Conservation (phyloP, 352 stramenopile genomes). For the Phytophthora pluvialis region DNA sequence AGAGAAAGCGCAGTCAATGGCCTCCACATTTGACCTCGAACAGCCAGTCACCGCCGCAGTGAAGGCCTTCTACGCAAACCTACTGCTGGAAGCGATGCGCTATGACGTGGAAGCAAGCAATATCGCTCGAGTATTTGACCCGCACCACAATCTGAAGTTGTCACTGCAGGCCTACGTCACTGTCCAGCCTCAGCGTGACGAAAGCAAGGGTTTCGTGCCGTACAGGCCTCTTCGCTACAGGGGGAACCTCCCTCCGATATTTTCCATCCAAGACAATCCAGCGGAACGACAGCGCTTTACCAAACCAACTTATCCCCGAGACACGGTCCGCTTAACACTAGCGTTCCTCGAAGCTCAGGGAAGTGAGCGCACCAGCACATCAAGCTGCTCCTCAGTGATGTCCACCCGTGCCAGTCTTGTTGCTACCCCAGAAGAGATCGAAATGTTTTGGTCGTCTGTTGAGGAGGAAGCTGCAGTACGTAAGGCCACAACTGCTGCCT, state of each 20-base stretch:
- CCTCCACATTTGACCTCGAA: conserved; percentile 57
- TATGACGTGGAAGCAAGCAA: conserved; percentile 56
- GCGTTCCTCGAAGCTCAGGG: conserved; percentile 23
- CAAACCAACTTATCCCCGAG: conserved; percentile 22
- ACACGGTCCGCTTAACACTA: conserved; percentile 19
- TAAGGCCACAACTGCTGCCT: conserved; percentile 27
- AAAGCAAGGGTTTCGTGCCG: conserved; percentile 35
- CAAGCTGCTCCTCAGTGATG: conserved; percentile 28
- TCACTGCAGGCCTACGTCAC: conserved; percentile 40
- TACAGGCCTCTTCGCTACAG: conserved; percentile 43
- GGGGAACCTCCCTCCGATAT: conserved; percentile 31
- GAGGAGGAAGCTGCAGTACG: conserved; percentile 28
- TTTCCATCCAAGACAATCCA: conserved; percentile 27
- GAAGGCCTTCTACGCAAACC: conserved; percentile 69
- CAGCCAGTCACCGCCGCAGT: conserved; percentile 64
- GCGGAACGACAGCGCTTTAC: conserved; percentile 5
- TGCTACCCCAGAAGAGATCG: conserved; percentile 25
- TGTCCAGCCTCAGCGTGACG: conserved; percentile 22
- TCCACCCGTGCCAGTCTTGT: conserved; percentile 28
- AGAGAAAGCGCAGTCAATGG: conserved; percentile 47
- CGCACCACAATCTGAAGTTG: conserved; percentile 38
- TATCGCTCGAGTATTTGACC: conserved; percentile 44
- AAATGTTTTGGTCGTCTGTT: conserved; percentile 30
- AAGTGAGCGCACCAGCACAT: conserved; percentile 18
- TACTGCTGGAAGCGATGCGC: conserved; percentile 83